Percentiles rank a stretch among this genome's conserved stretches.
These are phyloP conservation scores for Fraxinus nigra DNA, from an alignment of 305 asterid species.

Conservation along the genomic window DNA sequence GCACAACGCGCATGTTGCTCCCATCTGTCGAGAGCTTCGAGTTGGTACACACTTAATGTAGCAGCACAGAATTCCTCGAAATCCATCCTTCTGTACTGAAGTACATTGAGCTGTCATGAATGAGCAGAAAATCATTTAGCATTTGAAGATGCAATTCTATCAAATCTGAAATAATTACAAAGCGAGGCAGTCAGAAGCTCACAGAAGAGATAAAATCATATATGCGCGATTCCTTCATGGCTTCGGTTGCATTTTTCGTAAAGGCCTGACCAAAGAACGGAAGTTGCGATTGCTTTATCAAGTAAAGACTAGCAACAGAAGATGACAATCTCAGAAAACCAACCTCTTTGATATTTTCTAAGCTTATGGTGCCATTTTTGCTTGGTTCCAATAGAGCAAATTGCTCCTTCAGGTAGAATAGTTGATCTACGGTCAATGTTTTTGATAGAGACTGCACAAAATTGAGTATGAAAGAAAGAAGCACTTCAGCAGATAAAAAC, in stretches of 20 bases:
- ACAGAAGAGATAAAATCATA: constrained; percentile 85
- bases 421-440: constrained; percentile 48
- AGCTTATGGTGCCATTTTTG: constrained; percentile 47
- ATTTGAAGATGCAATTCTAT: not conserved
- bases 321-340: constrained; percentile 17
- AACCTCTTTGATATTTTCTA: constrained; percentile 52
- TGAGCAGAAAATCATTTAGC: constrained; percentile 19
- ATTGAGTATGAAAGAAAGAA: not conserved
- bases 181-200: constrained; percentile 5
- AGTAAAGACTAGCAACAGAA: not conserved
- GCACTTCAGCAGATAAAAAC: not conserved
- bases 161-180: not conserved
- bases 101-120: constrained; percentile 70
- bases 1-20: constrained; percentile 95
- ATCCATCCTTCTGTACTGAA: constrained; percentile 94
- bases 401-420: constrained; percentile 49
- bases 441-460: constrained; percentile 48
- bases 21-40: constrained; percentile 91
- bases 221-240: constrained; percentile 83
- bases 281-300: constrained; percentile 12
- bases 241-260: constrained; percentile 73
- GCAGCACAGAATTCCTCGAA: constrained; percentile 97
- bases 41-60: constrained; percentile 74
- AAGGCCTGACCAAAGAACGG: constrained; percentile 53
- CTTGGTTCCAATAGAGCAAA: constrained; percentile 41